Evolutionary conservation across 345 rosid genomes (phyloP).

Genomic region (Erysimum cheiranthoides): DNA sequence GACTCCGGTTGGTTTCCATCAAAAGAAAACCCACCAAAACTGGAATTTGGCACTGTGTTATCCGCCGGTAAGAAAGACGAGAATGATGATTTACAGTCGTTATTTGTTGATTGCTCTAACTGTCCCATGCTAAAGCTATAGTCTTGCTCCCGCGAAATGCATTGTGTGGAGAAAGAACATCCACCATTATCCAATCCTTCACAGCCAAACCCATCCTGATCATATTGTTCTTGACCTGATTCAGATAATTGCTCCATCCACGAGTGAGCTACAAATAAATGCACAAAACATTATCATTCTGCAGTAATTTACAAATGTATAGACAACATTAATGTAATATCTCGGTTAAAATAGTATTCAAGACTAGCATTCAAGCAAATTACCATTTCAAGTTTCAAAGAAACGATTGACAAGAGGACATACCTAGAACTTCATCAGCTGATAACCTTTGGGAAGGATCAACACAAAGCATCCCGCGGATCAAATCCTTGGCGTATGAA

Average conservation of each 20-base stretch:
- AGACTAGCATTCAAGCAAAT: not conserved
- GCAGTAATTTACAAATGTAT: not conserved
- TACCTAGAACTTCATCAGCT: slow-evolving; percentile 72
- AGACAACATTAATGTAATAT: not conserved
- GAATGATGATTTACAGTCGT: slow-evolving; percentile 60
- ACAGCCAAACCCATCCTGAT: slow-evolving; percentile 44
- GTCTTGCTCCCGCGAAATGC: slow-evolving; percentile 55
- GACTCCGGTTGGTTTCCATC: slow-evolving; percentile 52
- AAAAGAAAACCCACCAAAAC: slow-evolving; percentile 63
- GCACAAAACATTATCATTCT: not conserved
- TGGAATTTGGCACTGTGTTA: slow-evolving; percentile 26
- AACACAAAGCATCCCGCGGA: slow-evolving; percentile 70
- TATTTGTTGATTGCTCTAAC: slow-evolving; percentile 45
- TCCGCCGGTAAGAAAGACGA: slow-evolving; percentile 55
- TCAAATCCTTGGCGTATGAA: slow-evolving; percentile 65
- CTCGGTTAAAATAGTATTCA: not conserved
- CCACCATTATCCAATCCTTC: slow-evolving; percentile 51
- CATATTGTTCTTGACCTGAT: slow-evolving; percentile 46
- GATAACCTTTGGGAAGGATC: slow-evolving; percentile 76
- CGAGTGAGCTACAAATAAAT: slow-evolving; percentile 62
- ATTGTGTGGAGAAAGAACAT: slow-evolving; percentile 52
- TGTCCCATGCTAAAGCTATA: slow-evolving; percentile 61
- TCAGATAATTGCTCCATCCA: slow-evolving; percentile 67
- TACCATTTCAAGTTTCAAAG: slow-evolving; percentile 2
- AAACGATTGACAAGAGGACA: not conserved